phyloP scores from a whole-genome alignment of 1,139 yeast species.

The Nakaseomyces uthaithaninus region DNA sequence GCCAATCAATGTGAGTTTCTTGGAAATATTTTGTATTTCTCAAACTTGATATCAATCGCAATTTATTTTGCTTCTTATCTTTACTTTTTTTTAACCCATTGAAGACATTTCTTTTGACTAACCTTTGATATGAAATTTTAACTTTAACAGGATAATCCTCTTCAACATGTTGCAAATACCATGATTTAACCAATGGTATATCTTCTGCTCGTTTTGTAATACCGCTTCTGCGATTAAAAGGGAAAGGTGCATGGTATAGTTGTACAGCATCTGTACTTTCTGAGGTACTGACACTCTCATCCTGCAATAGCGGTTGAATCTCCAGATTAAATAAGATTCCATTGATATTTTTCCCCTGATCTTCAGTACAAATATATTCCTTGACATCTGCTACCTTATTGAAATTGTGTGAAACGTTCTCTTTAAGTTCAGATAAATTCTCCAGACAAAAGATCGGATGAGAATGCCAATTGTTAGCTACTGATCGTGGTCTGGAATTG shows the following conservation, averaged over 20 bases:
- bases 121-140: constrained; percentile 77
- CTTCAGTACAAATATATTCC: constrained; percentile 19
- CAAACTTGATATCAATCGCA: constrained; percentile 57
- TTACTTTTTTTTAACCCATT: constrained; percentile 54
- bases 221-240: constrained; percentile 72
- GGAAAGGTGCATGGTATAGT: constrained; percentile 74
- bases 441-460: constrained; percentile 46
- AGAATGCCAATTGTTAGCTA: constrained; percentile 53
- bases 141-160: constrained; percentile 61
- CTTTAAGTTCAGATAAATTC: background rate
- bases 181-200: constrained; percentile 70
- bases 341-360: constrained; percentile 18
- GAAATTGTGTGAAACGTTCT: background rate
- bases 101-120: constrained; percentile 63
- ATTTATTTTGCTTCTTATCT: constrained; percentile 40
- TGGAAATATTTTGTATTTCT: constrained; percentile 81
- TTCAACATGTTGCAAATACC: constrained; percentile 70
- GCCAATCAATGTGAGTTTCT: constrained; percentile 92
- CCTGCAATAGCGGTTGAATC: constrained; percentile 41
- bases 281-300: constrained; percentile 38
- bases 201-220: constrained; percentile 77
- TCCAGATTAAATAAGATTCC: constrained; percentile 36
- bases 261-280: constrained; percentile 53
- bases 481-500: constrained; percentile 67
- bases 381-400: background rate